Percentiles rank a stretch among this genome's conserved stretches.
Evolutionary conservation across 139 green algal species (phyloP).

Genomic region (Eudorina sp.): DNA sequence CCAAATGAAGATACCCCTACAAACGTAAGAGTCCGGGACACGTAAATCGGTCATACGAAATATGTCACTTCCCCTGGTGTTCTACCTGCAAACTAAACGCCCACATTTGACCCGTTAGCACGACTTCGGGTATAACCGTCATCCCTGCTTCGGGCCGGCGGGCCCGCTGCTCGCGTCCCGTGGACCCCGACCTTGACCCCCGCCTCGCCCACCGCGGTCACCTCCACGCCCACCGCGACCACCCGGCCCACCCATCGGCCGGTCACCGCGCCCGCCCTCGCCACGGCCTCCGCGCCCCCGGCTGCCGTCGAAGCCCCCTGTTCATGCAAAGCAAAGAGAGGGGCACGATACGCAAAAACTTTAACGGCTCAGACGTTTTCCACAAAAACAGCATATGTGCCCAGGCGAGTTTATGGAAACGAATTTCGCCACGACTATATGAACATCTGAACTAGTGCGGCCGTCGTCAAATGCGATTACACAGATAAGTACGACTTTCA

Average conservation of each 20-base stretch:
- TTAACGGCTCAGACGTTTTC: too few species aligned
- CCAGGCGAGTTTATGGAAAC: too few species aligned
- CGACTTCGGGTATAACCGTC: not conserved
- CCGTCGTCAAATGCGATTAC: too few species aligned
- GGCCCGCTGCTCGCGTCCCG: not conserved
- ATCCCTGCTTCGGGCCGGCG: slow-evolving; percentile 17
- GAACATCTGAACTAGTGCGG: too few species aligned
- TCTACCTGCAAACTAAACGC: not conserved
- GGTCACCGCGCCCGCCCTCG: slow-evolving; percentile 32
- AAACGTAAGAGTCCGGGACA: not conserved
- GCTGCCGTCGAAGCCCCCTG: slow-evolving; percentile 39
- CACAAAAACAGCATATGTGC: too few species aligned
- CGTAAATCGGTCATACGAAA: slow-evolving; percentile 2
- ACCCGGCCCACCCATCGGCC: slow-evolving; percentile 11
- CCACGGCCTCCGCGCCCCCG: slow-evolving; percentile 27
- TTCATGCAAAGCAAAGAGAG: too few species aligned
- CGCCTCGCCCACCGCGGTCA: slow-evolving; percentile 17
- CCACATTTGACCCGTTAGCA: not conserved
- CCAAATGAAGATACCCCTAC: not conserved
- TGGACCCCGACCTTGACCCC: not conserved
- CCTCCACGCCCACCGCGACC: slow-evolving; percentile 6
- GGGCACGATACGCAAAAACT: too few species aligned
- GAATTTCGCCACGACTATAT: too few species aligned
- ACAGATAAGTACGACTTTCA: too few species aligned
- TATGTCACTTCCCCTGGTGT: too few species aligned